Evolutionary conservation across 2,329 filamentous ascomycete genomes (phyloP), one percentile per base, ranked within the genome.

Genomic region (Alternaria brassicae): DNA sequence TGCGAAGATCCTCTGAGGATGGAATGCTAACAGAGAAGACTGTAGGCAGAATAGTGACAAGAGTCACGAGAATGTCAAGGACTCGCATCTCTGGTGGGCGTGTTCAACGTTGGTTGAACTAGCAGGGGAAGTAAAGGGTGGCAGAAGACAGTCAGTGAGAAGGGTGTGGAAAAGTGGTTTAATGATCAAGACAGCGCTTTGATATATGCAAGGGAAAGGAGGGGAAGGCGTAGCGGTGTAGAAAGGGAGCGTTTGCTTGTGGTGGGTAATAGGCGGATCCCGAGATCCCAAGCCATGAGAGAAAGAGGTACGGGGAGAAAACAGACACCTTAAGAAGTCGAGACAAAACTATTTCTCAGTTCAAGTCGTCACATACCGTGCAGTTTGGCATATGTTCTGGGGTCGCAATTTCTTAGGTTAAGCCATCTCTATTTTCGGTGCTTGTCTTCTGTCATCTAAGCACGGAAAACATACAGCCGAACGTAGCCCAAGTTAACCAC

Each of bases 21-120:
- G 27, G 50, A 3, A 45, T 49, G 13, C 49, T 40, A 21, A 44
- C 34, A 23, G 53, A 56, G n/a, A 61, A 37, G 1, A 49, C 32
- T 28, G 28, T 28, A n/a, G 53, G 32, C 12, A 60, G 25, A 30
- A 27, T 36, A 10, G 53, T 49, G 8, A 48, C n/a, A 2, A 56
- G 39, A 25, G 48, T 34, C 34, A 49, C 21, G 10, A 58, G 4
- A 30, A 56, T 28, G 7, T 58, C 50, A 25, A 57, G 25, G 28
- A 61, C 13, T 48, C 51, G 61, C 65, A 67, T 67, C 5, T 12
- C 51, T 36, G 23, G 32, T 39, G 23, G 28, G 17, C 15, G 13
- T 39, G 23, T 40, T 40, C 12, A 23, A 23, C 7, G 37, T 34
- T 23, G 13, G 13, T 13, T 13, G 44, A n/a, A 23, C 3, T 25